Evolutionary conservation across 2,329 filamentous ascomycete species (phyloP).

Genomic region (Emmonsia crescens): DNA sequence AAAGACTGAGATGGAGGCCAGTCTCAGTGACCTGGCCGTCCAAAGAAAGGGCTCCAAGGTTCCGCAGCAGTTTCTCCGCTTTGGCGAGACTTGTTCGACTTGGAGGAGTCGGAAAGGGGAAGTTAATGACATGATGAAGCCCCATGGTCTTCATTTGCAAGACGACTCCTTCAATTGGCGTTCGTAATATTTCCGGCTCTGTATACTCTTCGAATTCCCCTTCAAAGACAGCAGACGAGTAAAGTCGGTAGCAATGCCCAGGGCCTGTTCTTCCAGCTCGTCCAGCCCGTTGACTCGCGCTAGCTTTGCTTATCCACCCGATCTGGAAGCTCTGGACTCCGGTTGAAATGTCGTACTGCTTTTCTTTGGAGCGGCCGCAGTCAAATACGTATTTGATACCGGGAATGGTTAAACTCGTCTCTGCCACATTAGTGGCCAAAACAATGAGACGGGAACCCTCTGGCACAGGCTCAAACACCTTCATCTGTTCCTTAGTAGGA

Average conservation of each 20-base stretch:
- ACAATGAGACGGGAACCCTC: slow-evolving; percentile 77
- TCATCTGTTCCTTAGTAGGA: slow-evolving; percentile 79
- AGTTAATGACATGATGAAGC: slow-evolving; percentile 78
- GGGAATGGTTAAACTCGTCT: slow-evolving; percentile 93
- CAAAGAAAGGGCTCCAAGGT: slow-evolving; percentile 67
- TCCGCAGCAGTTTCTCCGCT: slow-evolving; percentile 76
- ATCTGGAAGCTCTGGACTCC: slow-evolving; percentile 94
- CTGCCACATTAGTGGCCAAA: slow-evolving; percentile 89
- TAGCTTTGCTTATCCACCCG: slow-evolving; percentile 95
- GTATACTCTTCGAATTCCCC: slow-evolving; percentile 78
- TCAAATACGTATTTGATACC: slow-evolving; percentile 94
- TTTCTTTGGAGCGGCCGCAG: slow-evolving; percentile 83
- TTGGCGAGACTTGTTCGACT: slow-evolving; percentile 63
- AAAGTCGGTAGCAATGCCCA: slow-evolving; percentile 89
- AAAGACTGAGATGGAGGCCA: slow-evolving; percentile 73
- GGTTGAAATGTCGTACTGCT: slow-evolving; percentile 74
- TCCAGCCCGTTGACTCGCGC: slow-evolving; percentile 80
- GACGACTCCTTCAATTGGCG: slow-evolving; percentile 86
- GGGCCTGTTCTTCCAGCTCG: slow-evolving; percentile 92
- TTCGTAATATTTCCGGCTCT: slow-evolving; percentile 77
- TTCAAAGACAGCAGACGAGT: slow-evolving; percentile 85
- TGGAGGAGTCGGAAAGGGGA: slow-evolving; percentile 90
- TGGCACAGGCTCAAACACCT: slow-evolving; percentile 76
- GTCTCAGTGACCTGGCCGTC: slow-evolving; percentile 66
- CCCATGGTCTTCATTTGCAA: slow-evolving; percentile 93